Base-by-base conservation (phyloP, 225 moss, liverwort and hornwort species). In the Physcomitrellopsis africana region DNA sequence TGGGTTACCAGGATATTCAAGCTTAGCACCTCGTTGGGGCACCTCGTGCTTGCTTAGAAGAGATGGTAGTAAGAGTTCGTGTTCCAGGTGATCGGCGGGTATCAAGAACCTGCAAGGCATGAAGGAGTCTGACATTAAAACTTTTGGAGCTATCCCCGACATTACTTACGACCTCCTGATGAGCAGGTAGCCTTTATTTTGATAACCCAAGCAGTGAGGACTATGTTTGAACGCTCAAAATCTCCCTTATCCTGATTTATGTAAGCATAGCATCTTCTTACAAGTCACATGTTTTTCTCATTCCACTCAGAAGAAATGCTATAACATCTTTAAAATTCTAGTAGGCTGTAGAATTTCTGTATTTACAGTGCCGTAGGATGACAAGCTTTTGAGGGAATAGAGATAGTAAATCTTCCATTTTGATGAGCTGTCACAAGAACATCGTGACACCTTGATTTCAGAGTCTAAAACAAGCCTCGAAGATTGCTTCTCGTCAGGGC, bases 21-120 rank as follows among this genome's bases (percentile, higher is more conserved):
- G 43, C 54, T 14, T 57, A 68, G 22, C 49, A 43, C 42, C 18
- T 73, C 48, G 65, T 17, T 13, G 41, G n/a, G 18, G 73, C 47
- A 73, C 63, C 65, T 15, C 67, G 11, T 60, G 4, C 47, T 44
- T 29, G 11, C 32, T 46, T 51, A 42, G 20, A 46, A 55, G 79
- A 63, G 18, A 8, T 45, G 72, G 52, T 19, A 24, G 37, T 12
- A 53, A 49, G 62, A 49, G 71, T 60, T 80, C 27, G 65, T 67
- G 79, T 76, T 58, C 65, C 67, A 79, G 83, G 79, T 73, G 80
- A 55, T 65, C 32, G 48, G 63, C 74, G 43, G 68, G 43, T 76
- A 61, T 29, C 56, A 45, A 13, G 29, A 19, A 67, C 45, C 43
- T 23, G 65, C 26, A 56, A 74, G 55, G 60, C 61, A 22, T 49